Evolutionary conservation across 2,329 filamentous ascomycete species (phyloP).

Genomic region (Curvularia eragrostidis): DNA sequence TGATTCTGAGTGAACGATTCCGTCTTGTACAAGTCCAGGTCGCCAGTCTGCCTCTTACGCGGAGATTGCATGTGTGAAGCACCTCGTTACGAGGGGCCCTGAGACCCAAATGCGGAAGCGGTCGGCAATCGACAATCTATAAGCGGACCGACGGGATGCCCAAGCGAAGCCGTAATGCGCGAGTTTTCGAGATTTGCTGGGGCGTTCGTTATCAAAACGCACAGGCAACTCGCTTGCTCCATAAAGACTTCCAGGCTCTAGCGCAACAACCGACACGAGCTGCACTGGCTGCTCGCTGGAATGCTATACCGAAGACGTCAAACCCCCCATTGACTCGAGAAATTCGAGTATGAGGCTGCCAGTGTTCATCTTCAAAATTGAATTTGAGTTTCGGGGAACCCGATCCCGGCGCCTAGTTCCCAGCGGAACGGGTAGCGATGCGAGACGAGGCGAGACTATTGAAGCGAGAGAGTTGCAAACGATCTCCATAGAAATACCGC

Average conservation of each 20-base stretch:
- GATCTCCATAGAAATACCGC: conserved; percentile 7
- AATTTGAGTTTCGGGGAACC: conserved; percentile 11
- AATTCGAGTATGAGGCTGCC: conserved; percentile 10
- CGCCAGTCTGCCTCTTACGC: conserved; percentile 19
- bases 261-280: conserved; percentile 13
- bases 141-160: conserved; percentile 13
- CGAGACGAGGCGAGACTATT: conserved; percentile 26
- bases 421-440: conserved; percentile 26
- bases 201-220: conserved; percentile 21
- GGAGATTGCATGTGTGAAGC: conserved; percentile 26
- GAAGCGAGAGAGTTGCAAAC: conserved; percentile 13
- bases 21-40: neutral
- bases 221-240: conserved; percentile 21
- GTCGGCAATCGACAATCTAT: conserved; percentile 23
- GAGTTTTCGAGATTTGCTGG: conserved; percentile 12
- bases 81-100: conserved; percentile 25
- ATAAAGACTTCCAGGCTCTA: conserved; percentile 13
- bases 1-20: neutral
- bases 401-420: conserved; percentile 25
- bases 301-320: neutral
- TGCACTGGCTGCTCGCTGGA: conserved; percentile 10
- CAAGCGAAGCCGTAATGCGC: conserved; percentile 23
- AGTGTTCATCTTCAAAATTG: conserved; percentile 7
- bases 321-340: neutral
- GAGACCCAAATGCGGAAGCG: conserved; percentile 27